These are phyloP conservation scores for Fagopyrum homotropicum DNA, from an alignment of 148 eudicot genomes.

Conservation along the genomic window DNA sequence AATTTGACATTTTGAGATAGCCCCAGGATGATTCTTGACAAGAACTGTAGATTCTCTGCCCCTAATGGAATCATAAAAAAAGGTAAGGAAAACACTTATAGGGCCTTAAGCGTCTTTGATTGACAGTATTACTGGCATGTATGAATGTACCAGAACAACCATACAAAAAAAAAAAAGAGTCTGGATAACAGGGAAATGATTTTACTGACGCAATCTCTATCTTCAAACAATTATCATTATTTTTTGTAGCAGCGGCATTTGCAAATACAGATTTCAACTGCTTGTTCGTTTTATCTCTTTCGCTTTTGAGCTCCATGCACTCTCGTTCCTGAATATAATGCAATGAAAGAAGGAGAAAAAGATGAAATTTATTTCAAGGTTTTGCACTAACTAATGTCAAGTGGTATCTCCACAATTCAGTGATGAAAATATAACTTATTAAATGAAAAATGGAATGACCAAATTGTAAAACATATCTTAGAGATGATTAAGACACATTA, in stretches of 20 bases:
- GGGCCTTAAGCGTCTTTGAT: background rate
- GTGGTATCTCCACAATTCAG: background rate
- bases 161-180: background rate
- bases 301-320: slow-evolving; percentile 52
- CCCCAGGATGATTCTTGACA: slow-evolving; percentile 20
- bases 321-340: slow-evolving; percentile 49
- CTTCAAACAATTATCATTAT: slow-evolving; percentile 18
- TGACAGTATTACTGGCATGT: background rate
- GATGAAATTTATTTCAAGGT: background rate
- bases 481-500: background rate
- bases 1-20: slow-evolving; percentile 26
- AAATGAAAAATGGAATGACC: background rate
- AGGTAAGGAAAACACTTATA: background rate
- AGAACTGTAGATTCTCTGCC: slow-evolving; percentile 39
- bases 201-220: slow-evolving; percentile 33
- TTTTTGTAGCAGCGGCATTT: slow-evolving; percentile 31
- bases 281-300: slow-evolving; percentile 51
- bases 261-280: slow-evolving; percentile 31
- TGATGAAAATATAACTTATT: background rate
- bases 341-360: background rate
- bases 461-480: background rate
- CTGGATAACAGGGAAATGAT: background rate
- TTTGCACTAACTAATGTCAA: background rate
- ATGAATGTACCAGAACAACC: background rate
- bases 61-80: slow-evolving; percentile 8